These are phyloP conservation scores for Coniochaeta prunicola DNA, from an alignment of 2,329 filamentous ascomycete genomes.

Conservation along the genomic window DNA sequence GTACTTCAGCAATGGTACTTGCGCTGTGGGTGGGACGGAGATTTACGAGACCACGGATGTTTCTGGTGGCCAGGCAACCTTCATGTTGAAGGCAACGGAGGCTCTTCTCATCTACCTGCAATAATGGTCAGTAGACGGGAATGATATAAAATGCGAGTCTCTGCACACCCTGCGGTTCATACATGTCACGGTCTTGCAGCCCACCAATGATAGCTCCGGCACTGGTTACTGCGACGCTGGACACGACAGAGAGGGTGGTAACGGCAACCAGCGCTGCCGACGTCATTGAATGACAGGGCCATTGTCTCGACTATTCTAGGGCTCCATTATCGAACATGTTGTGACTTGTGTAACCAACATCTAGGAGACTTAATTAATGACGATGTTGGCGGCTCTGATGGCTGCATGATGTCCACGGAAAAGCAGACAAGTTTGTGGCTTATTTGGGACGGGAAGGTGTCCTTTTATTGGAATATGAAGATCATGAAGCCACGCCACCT, in stretches of 20 bases:
- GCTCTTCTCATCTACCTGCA: slow-evolving; percentile 39
- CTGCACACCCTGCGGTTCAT: not conserved
- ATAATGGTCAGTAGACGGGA: slow-evolving; percentile 4
- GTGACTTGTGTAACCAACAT: no score
- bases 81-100: slow-evolving; percentile 36
- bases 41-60: slow-evolving; percentile 26
- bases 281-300: not conserved
- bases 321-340: not conserved
- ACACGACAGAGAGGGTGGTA: not conserved
- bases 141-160: not conserved
- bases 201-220: not conserved
- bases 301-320: not conserved
- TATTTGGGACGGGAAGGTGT: no score
- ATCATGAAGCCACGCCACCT: no score
- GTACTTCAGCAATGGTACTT: slow-evolving; percentile 36
- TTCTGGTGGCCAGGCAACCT: slow-evolving; percentile 27
- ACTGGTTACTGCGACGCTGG: not conserved
- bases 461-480: no score
- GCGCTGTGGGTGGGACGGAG: slow-evolving; percentile 31
- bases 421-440: no score
- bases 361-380: not conserved
- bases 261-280: not conserved
- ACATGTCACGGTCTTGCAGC: not conserved
- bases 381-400: not conserved
- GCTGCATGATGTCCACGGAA: not conserved